Percentiles rank a stretch among this genome's conserved stretches.
Evolutionary conservation across 2,329 filamentous ascomycete species (phyloP).

Genomic region (Scedosporium aurantiacum): DNA sequence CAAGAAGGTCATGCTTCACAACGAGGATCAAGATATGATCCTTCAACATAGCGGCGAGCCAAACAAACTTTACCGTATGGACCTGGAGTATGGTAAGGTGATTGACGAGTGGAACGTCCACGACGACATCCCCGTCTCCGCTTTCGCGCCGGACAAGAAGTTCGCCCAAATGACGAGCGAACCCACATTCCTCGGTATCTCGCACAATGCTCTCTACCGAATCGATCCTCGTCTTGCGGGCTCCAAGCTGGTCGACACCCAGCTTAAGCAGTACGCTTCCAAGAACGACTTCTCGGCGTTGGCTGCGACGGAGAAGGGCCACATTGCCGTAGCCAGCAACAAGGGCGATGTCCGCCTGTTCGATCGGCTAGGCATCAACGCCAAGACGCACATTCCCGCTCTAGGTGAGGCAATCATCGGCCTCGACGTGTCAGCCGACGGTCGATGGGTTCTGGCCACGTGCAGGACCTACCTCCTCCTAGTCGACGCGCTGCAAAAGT

Average conservation of each 20-base stretch:
- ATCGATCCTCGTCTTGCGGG: constrained; percentile 84
- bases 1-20: constrained; percentile 93
- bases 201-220: constrained; percentile 83
- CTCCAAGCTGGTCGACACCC: constrained; percentile 82
- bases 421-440: constrained; percentile 89
- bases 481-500: constrained; percentile 81
- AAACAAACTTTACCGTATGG: constrained; percentile 92
- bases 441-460: constrained; percentile 89
- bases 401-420: constrained; percentile 92
- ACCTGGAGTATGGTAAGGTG: constrained; percentile 93
- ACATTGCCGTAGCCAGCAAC: constrained; percentile 92
- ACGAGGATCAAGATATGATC: constrained; percentile 81
- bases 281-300: constrained; percentile 97
- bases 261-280: constrained; percentile 90
- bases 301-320: constrained; percentile 90
- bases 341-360: constrained; percentile 97
- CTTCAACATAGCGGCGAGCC: constrained; percentile 74
- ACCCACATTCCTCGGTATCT: constrained; percentile 90
- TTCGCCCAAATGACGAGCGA: constrained; percentile 95
- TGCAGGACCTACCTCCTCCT: constrained; percentile 90
- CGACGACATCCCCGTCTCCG: constrained; percentile 86
- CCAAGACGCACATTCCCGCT: constrained; percentile 92
- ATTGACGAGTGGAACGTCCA: constrained; percentile 99
- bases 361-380: constrained; percentile 90
- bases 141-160: constrained; percentile 93